Evolutionary conservation across 768 basidiomycete genomes (phyloP), one percentile per base, ranked within the genome.

Genomic region (Pilatotrama ljubarskyi): DNA sequence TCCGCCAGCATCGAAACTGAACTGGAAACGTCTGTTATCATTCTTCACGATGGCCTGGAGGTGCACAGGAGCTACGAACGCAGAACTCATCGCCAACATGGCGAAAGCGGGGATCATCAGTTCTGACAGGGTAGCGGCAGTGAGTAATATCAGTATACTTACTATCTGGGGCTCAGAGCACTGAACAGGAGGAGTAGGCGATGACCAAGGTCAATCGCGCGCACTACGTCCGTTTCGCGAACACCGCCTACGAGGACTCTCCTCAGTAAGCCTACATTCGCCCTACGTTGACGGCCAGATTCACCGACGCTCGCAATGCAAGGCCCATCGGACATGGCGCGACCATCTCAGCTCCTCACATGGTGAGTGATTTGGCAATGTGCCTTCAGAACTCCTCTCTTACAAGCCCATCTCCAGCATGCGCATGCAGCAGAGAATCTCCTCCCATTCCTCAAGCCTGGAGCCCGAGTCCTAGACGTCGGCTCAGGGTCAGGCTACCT

Each of bases 271-370:
- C 55, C 24, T 42, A 22, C 38, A 26, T 13, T 8, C 29, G 18
- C 9, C 9, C 17, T 14, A 7, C 13, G 14, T 5, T 22, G 54
- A 17, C 4, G 18, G 18, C 43, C 17, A 24, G 25, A 32, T 37
- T 47, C 36, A 47, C 29, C 54, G 24, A 47, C 44, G 14, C 35
- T 4, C 29, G 22, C 9, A 9, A 49, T 49, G 17, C 47, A 42
- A 60, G 61, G 36, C 66, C 91, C 17, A 94, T 95, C 51, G 90
- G 91, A 2, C 82, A 89, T 68, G 87, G 85, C 13, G 95, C 95
- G 14, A 99, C 96, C 0, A 98, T 99, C 62, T 93, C 90, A 38
- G 96, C 96, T 0, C 96, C 96, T 1, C 96, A 99, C 71, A 98
- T 98, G 95, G 90, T 88, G 52, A 69, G 68, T 37, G 36, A 41